Evolutionary conservation across 257 asterid species (phyloP).

Genomic region (Rhazya stricta): DNA sequence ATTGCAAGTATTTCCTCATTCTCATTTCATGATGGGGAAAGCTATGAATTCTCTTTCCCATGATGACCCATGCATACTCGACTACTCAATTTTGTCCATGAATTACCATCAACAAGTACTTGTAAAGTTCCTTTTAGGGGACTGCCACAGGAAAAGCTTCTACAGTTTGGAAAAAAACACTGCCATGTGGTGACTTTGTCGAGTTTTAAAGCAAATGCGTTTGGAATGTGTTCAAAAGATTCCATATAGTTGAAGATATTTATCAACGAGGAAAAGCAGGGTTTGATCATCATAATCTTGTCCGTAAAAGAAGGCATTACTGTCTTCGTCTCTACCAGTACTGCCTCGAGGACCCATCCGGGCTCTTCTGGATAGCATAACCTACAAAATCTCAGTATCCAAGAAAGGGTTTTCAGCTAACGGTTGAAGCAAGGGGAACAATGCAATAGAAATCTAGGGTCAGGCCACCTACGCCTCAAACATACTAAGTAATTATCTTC

Average conservation of each 20-base stretch:
- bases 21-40: neutral
- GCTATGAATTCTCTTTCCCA: conserved; percentile 4
- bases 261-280: conserved; percentile 24
- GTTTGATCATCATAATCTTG: conserved; percentile 28
- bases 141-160: conserved; percentile 12
- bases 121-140: conserved; percentile 6
- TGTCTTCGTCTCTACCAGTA: conserved; percentile 12
- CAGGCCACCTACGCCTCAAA: too few species aligned
- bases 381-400: conserved; percentile 12
- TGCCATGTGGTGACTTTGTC: conserved; percentile 12
- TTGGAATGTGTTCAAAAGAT: conserved; percentile 20
- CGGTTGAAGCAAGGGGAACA: conserved; percentile 3
- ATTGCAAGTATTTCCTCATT: neutral
- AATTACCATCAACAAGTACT: conserved; percentile 15
- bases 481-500: neutral
- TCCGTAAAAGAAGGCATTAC: conserved; percentile 24
- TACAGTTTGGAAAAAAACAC: too few species aligned
- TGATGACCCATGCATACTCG: conserved; percentile 1
- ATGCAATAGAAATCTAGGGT: too few species aligned
- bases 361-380: conserved; percentile 27
- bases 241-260: conserved; percentile 11
- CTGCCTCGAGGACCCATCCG: conserved; percentile 24
- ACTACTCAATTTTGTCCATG: neutral
- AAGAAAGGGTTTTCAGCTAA: neutral
- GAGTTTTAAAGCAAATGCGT: conserved; percentile 11